phyloP scores from a whole-genome alignment of 1,139 yeast genomes.

The Taphrina confusa region DNA sequence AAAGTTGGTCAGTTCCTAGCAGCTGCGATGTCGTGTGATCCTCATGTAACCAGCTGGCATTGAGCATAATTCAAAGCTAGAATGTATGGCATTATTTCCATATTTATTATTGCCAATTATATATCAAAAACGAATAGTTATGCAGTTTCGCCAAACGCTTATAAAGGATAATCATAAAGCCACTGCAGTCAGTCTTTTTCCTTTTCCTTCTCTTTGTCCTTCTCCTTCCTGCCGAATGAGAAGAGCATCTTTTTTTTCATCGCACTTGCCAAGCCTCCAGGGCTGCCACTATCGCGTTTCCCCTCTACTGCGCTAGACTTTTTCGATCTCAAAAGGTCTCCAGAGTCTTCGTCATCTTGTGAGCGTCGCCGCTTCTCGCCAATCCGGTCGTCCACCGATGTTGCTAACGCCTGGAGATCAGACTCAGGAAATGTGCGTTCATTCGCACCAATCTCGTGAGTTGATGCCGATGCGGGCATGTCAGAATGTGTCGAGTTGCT shows the following conservation, averaged over 20 bases:
- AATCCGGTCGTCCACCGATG: constrained; percentile 14
- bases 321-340: constrained; percentile 2
- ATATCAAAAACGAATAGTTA: not conserved
- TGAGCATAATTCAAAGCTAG: too few relatives aligned
- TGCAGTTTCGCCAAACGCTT: constrained; percentile 12
- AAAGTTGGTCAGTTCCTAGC: too few relatives aligned
- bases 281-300: constrained; percentile 13
- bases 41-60: too few relatives aligned
- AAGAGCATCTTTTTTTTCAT: constrained; percentile 20
- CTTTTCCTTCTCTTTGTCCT: constrained; percentile 6
- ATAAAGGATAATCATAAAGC: not conserved
- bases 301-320: constrained; percentile 13
- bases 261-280: constrained; percentile 24
- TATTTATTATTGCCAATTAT: too few relatives aligned
- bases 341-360: constrained; percentile 13
- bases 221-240: constrained; percentile 24
- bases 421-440: not conserved
- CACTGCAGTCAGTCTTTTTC: not conserved
- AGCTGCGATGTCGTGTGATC: too few relatives aligned
- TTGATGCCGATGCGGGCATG: not conserved
- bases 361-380: constrained; percentile 21
- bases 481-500: not conserved
- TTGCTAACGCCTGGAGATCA: not conserved
- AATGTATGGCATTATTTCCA: too few relatives aligned
- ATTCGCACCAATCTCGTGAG: not conserved